Evolutionary conservation across 495 filamentous ascomycete species (phyloP).

Genomic region (Penicillium cataractarum): DNA sequence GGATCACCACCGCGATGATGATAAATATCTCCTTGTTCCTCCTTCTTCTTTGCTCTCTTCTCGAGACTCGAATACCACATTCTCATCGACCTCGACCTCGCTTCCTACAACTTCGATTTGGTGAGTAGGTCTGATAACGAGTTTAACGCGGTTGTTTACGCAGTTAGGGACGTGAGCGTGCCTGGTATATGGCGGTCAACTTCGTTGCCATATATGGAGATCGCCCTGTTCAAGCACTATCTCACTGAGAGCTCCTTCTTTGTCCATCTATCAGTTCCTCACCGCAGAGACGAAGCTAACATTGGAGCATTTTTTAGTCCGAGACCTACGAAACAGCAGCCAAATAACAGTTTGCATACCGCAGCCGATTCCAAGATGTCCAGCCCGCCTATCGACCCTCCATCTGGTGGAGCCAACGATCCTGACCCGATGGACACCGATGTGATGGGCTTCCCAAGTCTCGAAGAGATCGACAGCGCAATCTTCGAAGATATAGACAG

Average conservation of each 20-base stretch:
- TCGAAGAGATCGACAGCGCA: neutral
- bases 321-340: neutral
- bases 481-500: neutral
- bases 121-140: slow-evolving; percentile 4
- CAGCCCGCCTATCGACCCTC: neutral
- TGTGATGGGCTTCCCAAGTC: neutral
- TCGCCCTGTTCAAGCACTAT: neutral
- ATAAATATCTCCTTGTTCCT: neutral
- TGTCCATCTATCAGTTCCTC: neutral
- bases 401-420: too few species aligned
- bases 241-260: neutral
- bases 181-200: neutral
- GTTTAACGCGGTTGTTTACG: neutral
- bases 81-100: neutral
- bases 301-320: neutral
- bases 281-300: neutral
- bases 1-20: neutral
- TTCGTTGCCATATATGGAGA: neutral
- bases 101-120: neutral
- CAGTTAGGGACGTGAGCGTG: neutral
- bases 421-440: neutral
- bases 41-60: neutral
- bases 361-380: neutral
- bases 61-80: neutral
- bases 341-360: neutral